phyloP scores from a whole-genome alignment of 2,329 filamentous ascomycete genomes.

The Diaporthe helianthi region DNA sequence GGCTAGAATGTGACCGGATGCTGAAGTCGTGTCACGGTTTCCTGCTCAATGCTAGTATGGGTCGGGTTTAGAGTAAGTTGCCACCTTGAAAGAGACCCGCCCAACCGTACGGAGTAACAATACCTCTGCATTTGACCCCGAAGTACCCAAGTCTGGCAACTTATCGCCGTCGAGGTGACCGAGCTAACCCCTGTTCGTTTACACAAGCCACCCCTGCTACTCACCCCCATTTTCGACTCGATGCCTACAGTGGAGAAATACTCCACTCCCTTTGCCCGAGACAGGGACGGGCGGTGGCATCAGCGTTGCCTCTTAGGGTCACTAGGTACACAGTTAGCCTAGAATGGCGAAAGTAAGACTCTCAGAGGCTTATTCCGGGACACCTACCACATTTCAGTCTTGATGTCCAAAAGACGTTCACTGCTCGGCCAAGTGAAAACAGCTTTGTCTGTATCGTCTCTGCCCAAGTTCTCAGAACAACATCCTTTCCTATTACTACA shows the following conservation, averaged over 20 bases:
- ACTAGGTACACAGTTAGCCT: too few species aligned
- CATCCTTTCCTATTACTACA: too few species aligned
- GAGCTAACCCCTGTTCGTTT: background rate
- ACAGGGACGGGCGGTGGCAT: background rate
- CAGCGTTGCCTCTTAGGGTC: background rate
- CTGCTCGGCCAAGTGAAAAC: background rate
- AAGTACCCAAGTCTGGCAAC: background rate
- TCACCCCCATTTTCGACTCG: slow-evolving; percentile 28
- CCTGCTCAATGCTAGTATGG: too few species aligned
- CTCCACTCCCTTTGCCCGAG: slow-evolving; percentile 1
- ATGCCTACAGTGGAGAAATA: background rate
- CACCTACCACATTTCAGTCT: slow-evolving; percentile 5
- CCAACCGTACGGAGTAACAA: background rate
- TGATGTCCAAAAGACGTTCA: background rate
- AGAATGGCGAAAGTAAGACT: background rate
- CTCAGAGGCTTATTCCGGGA: background rate
- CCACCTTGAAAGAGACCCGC: background rate
- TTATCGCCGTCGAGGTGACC: background rate
- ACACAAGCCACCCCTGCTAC: background rate
- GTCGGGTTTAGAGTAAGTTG: background rate
- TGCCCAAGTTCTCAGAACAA: background rate
- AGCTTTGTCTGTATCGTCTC: background rate
- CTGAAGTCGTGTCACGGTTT: background rate
- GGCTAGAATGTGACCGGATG: too few species aligned
- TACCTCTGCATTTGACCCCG: fast-evolving